These are phyloP conservation scores for Phytophthora pinifolia DNA, from an alignment of 352 stramenopile genomes.

Conservation along the genomic window DNA sequence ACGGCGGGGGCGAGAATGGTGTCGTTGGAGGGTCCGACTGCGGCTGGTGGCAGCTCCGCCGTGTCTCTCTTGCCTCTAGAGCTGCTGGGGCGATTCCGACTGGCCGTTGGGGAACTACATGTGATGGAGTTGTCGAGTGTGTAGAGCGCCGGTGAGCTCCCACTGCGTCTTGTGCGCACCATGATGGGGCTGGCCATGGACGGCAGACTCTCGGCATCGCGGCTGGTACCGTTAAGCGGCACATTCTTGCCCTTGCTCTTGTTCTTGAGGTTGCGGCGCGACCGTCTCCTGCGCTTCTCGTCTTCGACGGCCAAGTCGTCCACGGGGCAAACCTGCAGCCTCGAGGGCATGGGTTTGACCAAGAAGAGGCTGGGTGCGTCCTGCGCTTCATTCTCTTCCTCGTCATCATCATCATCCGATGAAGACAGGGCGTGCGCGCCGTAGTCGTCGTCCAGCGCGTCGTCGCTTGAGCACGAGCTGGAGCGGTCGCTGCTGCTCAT, in stretches of 20 bases:
- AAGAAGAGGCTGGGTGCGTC: conserved; percentile 33
- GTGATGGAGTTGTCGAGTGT: conserved; percentile 3
- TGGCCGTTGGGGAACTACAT: conserved; percentile 10
- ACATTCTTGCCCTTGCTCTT: conserved; percentile 50
- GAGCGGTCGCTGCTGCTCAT: conserved; percentile 42
- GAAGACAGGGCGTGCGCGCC: conserved; percentile 36
- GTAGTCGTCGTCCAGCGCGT: conserved; percentile 41
- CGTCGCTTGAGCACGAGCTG: conserved; percentile 33
- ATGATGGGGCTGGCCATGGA: conserved; percentile 41
- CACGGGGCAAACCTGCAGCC: conserved; percentile 68
- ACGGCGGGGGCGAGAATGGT: conserved; percentile 20
- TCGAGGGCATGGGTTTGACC: conserved; percentile 72
- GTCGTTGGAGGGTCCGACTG: conserved; percentile 23
- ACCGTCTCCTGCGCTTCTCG: conserved; percentile 70
- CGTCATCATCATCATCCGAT: conserved; percentile 38
- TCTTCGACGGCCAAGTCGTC: conserved; percentile 79
- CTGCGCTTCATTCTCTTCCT: conserved; percentile 27
- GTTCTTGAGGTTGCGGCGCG: conserved; percentile 31
- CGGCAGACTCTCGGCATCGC: conserved; percentile 65
- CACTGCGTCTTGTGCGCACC: conserved; percentile 26
- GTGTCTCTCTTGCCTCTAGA: conserved; percentile 21
- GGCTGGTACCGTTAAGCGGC: conserved; percentile 38
- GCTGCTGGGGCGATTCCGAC: conserved; percentile 13
- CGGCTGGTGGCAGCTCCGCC: conserved; percentile 9
- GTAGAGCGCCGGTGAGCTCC: conserved; percentile 18